Conservation (phyloP, 768 basidiomycete species). For the Rhizopogon roseolus region DNA sequence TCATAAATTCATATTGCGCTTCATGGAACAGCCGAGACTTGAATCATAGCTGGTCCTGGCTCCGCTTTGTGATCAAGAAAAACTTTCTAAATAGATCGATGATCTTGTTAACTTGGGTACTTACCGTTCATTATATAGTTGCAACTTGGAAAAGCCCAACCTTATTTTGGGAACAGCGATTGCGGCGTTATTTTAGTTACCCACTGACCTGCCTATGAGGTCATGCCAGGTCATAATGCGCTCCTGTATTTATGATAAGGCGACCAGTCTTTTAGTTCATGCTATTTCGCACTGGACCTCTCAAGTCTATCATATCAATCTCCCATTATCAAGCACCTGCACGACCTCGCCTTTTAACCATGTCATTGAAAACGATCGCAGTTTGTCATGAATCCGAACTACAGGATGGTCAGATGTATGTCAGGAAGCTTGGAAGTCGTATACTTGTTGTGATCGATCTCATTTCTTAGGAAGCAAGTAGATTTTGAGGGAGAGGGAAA, state of each 20-base stretch:
- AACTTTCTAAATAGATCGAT: too few species aligned
- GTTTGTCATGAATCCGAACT: conserved; percentile 45
- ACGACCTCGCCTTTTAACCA: not conserved
- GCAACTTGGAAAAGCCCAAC: too few species aligned
- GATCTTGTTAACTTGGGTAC: too few species aligned
- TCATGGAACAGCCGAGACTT: too few species aligned
- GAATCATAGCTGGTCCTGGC: too few species aligned
- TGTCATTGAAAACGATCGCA: conserved; percentile 41
- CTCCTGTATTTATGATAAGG: not conserved
- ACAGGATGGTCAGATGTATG: conserved; percentile 52
- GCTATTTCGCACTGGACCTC: not conserved
- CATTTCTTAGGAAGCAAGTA: conserved; percentile 70
- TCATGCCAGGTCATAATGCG: too few species aligned
- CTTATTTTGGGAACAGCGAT: not conserved
- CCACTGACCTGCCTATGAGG: too few species aligned
- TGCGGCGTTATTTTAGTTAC: not conserved
- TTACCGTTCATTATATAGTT: too few species aligned
- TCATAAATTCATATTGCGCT: too few species aligned
- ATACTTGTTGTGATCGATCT: not conserved
- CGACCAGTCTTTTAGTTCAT: not conserved
- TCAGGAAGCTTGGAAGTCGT: not conserved
- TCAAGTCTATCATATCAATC: not conserved
- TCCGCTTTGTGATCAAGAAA: too few species aligned
- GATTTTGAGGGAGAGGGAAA: conserved; percentile 70
- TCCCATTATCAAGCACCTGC: conserved; percentile 1